Evolutionary conservation across 2,329 filamentous ascomycete species (phyloP).

Genomic region (Bipolaris bicolor): DNA sequence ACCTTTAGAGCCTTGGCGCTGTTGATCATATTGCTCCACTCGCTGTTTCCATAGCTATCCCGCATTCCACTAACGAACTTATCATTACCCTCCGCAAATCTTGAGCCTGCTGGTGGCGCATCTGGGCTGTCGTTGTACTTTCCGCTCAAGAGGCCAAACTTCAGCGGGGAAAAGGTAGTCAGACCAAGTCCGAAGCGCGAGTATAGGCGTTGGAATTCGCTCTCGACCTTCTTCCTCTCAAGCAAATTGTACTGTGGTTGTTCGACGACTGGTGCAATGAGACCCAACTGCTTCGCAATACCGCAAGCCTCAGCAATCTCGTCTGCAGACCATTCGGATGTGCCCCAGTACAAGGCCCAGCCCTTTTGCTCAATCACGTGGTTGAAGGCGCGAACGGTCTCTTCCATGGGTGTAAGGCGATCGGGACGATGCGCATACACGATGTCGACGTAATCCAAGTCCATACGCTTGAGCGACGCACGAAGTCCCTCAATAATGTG

Average conservation of each 20-base stretch:
- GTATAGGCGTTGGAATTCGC: constrained; percentile 63
- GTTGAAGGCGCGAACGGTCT: constrained; percentile 74
- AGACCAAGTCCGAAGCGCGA: constrained; percentile 62
- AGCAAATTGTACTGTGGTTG: constrained; percentile 66
- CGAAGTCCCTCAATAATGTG: constrained; percentile 72
- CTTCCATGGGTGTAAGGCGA: constrained; percentile 71
- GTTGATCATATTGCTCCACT: constrained; percentile 63
- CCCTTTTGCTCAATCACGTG: constrained; percentile 69
- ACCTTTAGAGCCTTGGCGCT: constrained; percentile 58
- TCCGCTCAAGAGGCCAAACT: constrained; percentile 63
- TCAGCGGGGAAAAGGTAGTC: constrained; percentile 62
- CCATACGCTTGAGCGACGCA: constrained; percentile 63
- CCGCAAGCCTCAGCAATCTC: constrained; percentile 66
- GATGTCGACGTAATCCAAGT: constrained; percentile 69
- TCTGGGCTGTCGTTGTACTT: constrained; percentile 64
- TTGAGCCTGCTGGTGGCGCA: constrained; percentile 62
- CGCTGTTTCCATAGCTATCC: constrained; percentile 55
- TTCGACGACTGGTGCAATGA: constrained; percentile 60
- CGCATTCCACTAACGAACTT: constrained; percentile 59
- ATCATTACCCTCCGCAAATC: constrained; percentile 63
- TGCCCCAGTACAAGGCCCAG: constrained; percentile 71
- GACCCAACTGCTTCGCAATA: constrained; percentile 64
- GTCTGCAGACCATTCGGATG: constrained; percentile 64
- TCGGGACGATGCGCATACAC: constrained; percentile 74
- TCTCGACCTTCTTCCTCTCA: constrained; percentile 63